Evolutionary conservation across 2,329 filamentous ascomycete genomes (phyloP).

Genomic region (Pyricularia sp.): DNA sequence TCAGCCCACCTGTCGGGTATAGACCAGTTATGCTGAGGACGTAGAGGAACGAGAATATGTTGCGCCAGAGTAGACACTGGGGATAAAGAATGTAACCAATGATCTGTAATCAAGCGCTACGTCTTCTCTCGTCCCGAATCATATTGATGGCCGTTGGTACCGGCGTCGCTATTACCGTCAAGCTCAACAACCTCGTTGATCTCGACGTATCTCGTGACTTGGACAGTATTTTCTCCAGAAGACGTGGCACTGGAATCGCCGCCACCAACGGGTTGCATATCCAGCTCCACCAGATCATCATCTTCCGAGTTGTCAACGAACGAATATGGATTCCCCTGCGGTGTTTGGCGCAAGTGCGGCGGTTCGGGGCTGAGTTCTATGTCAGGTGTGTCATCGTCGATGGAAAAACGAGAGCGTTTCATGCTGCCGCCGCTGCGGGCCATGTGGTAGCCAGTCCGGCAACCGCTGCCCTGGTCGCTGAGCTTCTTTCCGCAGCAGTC

Average conservation of each 20-base stretch:
- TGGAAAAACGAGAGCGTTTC: background rate
- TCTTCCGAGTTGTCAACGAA: background rate
- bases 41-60: background rate
- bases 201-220: background rate
- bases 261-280: background rate
- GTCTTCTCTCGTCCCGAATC: background rate
- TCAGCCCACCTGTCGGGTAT: background rate
- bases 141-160: background rate
- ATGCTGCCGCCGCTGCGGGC: background rate
- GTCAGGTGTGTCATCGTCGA: background rate
- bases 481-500: conserved; percentile 11
- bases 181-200: background rate
- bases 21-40: background rate
- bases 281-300: background rate
- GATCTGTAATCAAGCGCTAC: background rate
- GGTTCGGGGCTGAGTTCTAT: background rate
- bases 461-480: background rate
- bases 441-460: background rate
- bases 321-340: background rate
- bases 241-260: background rate
- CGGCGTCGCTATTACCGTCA: background rate
- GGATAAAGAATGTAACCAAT: background rate
- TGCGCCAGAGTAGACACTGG: background rate
- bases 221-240: background rate
- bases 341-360: background rate